Conservation (phyloP, 2,329 filamentous ascomycete species). For the Onygenales sp. region DNA sequence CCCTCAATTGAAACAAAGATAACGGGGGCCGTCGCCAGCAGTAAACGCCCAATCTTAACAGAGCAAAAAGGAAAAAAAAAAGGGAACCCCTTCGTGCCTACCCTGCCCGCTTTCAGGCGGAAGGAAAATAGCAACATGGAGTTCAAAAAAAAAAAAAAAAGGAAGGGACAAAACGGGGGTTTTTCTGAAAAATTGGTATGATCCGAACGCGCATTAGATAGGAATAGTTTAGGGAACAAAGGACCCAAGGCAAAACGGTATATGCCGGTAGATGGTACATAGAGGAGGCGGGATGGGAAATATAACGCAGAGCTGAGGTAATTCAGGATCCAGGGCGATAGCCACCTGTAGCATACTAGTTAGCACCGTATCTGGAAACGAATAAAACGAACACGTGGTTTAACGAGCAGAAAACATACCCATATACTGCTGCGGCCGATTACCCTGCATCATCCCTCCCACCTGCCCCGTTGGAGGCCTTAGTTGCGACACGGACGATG, state of each 20-base stretch:
- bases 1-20: too few relatives aligned
- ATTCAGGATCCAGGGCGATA: conserved; percentile 5
- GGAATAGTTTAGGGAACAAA: not conserved
- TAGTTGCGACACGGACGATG: conserved; percentile 39
- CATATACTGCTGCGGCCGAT: conserved; percentile 20
- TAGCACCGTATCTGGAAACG: not conserved
- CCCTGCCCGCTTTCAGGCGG: too few relatives aligned
- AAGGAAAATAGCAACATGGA: too few relatives aligned
- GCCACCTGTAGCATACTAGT: conserved; percentile 1
- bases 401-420: conserved; percentile 18
- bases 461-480: conserved; percentile 22
- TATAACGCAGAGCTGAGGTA: not conserved
- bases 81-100: too few relatives aligned
- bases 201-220: too few relatives aligned
- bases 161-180: not conserved
- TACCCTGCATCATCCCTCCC: conserved; percentile 20
- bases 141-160: not conserved
- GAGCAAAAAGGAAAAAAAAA: not conserved
- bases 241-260: not conserved
- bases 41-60: too few relatives aligned
- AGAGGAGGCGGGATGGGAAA: not conserved
- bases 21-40: too few relatives aligned
- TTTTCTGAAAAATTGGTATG: not conserved
- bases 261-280: too few relatives aligned
- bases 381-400: not conserved